Percentiles rank a stretch among this genome's conserved stretches.
These are phyloP conservation scores for rapeseed (Brassica napus) DNA, from an alignment of 345 rosid species.

Conservation along the genomic window DNA sequence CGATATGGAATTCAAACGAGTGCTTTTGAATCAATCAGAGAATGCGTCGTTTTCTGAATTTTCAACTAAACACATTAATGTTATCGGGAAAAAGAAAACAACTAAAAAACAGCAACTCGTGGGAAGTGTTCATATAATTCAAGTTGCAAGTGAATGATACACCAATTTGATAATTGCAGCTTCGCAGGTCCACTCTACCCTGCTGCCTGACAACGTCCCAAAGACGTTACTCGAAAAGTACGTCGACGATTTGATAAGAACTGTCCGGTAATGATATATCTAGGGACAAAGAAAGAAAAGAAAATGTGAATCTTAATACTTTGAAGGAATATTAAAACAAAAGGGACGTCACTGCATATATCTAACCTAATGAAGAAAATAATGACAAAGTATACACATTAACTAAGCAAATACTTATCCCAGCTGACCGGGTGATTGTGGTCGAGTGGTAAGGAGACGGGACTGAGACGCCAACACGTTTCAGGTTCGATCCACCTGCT, in stretches of 20 bases:
- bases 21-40: not conserved
- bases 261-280: not conserved
- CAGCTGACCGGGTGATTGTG: not conserved
- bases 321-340: not conserved
- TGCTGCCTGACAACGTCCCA: not conserved
- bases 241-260: not conserved
- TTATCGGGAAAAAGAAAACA: slow-evolving; percentile 20
- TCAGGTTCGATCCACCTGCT: too few species aligned
- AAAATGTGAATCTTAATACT: not conserved
- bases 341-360: too few species aligned
- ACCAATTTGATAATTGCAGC: slow-evolving; percentile 29
- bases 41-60: slow-evolving; percentile 12
- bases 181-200: slow-evolving; percentile 24
- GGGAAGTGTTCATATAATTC: slow-evolving; percentile 4
- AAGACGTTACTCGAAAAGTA: not conserved
- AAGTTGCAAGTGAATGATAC: slow-evolving; percentile 23
- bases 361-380: too few species aligned
- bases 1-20: not conserved
- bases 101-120: slow-evolving; percentile 14
- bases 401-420: too few species aligned
- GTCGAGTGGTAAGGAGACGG: too few species aligned
- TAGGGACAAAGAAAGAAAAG: not conserved
- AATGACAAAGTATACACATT: too few species aligned
- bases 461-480: too few species aligned
- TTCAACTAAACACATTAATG: slow-evolving; percentile 1